A percentile compares a stretch with the other conserved stretches of the same genome.
Evolutionary conservation across 495 filamentous ascomycete genomes (phyloP).

Genomic region (Penicillium angulare): DNA sequence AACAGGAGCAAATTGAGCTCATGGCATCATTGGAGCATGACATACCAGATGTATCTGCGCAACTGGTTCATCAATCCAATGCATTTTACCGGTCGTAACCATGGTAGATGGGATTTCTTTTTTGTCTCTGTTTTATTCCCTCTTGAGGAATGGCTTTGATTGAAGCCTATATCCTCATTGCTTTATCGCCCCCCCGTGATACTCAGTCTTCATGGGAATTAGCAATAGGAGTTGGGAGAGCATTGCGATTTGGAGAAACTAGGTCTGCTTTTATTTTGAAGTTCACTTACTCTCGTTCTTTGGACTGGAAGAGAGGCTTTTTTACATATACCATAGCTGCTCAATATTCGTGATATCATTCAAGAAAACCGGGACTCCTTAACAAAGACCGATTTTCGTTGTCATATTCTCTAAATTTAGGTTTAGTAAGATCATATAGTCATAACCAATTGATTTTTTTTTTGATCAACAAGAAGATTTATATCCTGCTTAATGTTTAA

Average conservation of each 20-base stretch:
- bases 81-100: constrained; percentile 54
- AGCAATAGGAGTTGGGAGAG: background rate
- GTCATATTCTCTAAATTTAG: background rate
- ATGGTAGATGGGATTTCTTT: background rate
- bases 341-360: constrained; percentile 2
- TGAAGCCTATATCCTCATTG: background rate
- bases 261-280: constrained; percentile 1
- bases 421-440: too few relatives aligned
- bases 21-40: constrained; percentile 65
- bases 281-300: constrained; percentile 1
- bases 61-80: constrained; percentile 57
- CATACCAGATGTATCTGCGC: constrained; percentile 50
- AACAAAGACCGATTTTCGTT: too few relatives aligned
- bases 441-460: too few relatives aligned
- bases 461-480: too few relatives aligned
- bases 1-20: constrained; percentile 69
- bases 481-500: too few relatives aligned
- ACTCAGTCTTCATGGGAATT: background rate
- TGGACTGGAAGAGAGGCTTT: constrained; percentile 8
- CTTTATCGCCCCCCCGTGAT: background rate
- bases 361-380: too few relatives aligned
- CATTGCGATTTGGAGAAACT: constrained; percentile 1
- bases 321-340: constrained; percentile 11
- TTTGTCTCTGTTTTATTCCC: too few relatives aligned
- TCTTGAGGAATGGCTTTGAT: too few relatives aligned